Base-by-base conservation (phyloP, 2,329 filamentous ascomycete genomes). In the Zarea fungicola region DNA sequence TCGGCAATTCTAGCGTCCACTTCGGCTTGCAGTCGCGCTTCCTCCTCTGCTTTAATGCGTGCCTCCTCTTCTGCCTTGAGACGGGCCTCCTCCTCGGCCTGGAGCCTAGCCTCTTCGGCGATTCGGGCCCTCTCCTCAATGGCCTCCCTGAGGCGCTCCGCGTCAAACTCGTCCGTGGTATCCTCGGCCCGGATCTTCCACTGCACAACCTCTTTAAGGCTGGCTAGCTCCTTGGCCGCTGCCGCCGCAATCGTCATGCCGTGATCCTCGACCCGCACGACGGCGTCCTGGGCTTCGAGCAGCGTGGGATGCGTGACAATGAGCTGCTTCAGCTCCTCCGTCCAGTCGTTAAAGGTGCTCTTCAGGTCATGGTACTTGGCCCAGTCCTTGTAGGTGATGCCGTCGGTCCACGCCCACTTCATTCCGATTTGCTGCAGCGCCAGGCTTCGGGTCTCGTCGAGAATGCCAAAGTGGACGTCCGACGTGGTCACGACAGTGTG, bases 361-460 rank as follows among this genome's bases (percentile, higher is more conserved):
- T 88, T 95, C 50, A 99, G 75, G 52, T 87, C 82, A 65, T 97
- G 90, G 62, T 96, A 99, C 65, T 92, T 93, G 52, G 85, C 82
- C 93, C 93, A 99, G 65, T 99, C 90, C 65, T 95, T 91, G 75
- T 99, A 96, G 2, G 92, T 95, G 53, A 99, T 81, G 26, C 89
- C 89, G 50, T 97, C 90, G 71, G 90, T 93, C 85, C 89, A 95
- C 11, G 92, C 90, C 91, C 93, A 99, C 61, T 80, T 81, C 83
- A 95, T 92, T 49, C 91, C 91, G 47, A 96, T 89, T 64, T 95
- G 89, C 63, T 95, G 89, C 28, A 96, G 76, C 6, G 90, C 89
- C 29, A 96, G 75, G 58, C 91, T 86, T 35, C 88, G 83, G 52
- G 93, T 91, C 60, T 82, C 81, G 55, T 92, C 87, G 26, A 96